These are phyloP conservation scores for Cryptococcus maquisensis DNA, from an alignment of 1,284 basidiomycete species.

Conservation along the genomic window DNA sequence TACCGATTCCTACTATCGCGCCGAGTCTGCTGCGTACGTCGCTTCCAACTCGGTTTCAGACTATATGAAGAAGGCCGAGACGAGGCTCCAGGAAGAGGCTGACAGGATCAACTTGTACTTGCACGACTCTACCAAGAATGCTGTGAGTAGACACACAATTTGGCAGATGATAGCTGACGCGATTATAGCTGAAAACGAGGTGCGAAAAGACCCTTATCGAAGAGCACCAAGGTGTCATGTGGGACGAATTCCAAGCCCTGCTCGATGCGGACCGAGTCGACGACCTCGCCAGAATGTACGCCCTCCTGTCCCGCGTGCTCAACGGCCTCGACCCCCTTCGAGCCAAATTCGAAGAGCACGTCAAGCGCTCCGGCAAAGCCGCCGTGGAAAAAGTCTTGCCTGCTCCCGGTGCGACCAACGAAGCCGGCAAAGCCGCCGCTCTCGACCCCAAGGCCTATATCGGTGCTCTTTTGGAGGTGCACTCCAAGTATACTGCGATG, in stretches of 20 bases:
- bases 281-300: slow-evolving; percentile 90
- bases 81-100: slow-evolving; percentile 87
- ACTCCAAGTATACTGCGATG: slow-evolving; percentile 86
- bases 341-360: slow-evolving; percentile 89
- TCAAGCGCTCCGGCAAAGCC: slow-evolving; percentile 80
- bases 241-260: slow-evolving; percentile 89
- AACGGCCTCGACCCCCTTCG: slow-evolving; percentile 89
- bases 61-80: slow-evolving; percentile 95
- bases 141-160: slow-evolving; percentile 43
- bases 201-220: slow-evolving; percentile 92
- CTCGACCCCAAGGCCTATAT: slow-evolving; percentile 85
- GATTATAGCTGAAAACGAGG: slow-evolving; percentile 64
- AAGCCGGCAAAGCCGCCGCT: slow-evolving; percentile 58
- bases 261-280: slow-evolving; percentile 91
- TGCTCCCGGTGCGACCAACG: slow-evolving; percentile 57
- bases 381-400: slow-evolving; percentile 71
- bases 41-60: slow-evolving; percentile 88
- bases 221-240: slow-evolving; percentile 80
- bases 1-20: slow-evolving; percentile 86
- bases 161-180: too few species aligned
- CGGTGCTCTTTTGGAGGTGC: slow-evolving; percentile 84
- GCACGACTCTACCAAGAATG: slow-evolving; percentile 79
- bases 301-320: slow-evolving; percentile 79
- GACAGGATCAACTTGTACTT: slow-evolving; percentile 93
- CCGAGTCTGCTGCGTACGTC: slow-evolving; percentile 86